Evolutionary conservation across 2,329 filamentous ascomycete genomes (phyloP), one percentile per base, ranked within the genome.

Genomic region (Beauveria pseudobassiana): DNA sequence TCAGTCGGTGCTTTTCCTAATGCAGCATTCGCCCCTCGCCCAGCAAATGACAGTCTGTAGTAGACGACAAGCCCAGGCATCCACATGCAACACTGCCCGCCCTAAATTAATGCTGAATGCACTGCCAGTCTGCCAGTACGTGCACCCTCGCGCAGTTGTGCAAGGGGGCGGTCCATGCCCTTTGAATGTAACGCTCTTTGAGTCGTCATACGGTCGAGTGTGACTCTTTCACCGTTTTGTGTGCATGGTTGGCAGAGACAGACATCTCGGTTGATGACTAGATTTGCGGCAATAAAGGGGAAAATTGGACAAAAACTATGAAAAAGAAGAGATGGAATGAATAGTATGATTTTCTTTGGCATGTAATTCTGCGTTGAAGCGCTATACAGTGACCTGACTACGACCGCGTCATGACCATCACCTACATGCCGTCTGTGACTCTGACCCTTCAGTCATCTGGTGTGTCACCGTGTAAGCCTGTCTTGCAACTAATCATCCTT

Each of bases 31-130:
- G 18, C 48, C 26, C 40, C 58, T n/a, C 16, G 48, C 49, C 40
- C 48, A 46, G 49, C 58, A 60, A 60, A 59, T 53, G 49, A 26
- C 26, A 26, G 49, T 22, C 4, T 53, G 16, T 34, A 26, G 26
- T 60, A 60, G 58, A 54, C 58, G 58, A 60, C 48, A 58, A 30
- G 55, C 26, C 54, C 5, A 20, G 3, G 22, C 52, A 45, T 48
- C 28, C 20, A 28, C 30, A 26, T 34, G 42, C 42, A 28, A 12
- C 30, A 22, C 43, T 10, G 28, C 42, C 22, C 38, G 43, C 54
- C 14, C 10, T n/a, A n/a, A 14, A 16, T 22, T 51, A 30, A 12
- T 43, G 24, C 16, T 18, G n/a, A 20, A 43, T 43, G 53, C 54
- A 30, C 43, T 14, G 30, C 30, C 30, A 34, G 30, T 5, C 43